phyloP scores from a whole-genome alignment of 2,329 filamentous ascomycete species.

The Nothophoma quercina region DNA sequence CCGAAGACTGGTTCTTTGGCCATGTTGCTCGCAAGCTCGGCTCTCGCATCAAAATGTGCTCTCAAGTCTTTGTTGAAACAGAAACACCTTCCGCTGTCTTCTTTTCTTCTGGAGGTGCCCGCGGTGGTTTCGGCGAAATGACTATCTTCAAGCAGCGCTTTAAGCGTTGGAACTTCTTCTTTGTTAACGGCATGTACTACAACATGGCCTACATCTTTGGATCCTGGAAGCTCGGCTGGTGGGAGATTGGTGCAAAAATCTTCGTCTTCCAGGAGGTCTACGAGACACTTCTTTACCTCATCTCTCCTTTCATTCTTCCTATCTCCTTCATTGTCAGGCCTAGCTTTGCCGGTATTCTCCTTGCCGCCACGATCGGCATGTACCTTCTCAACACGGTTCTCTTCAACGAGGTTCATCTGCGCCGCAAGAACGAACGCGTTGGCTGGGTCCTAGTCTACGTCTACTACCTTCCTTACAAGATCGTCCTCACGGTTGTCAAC shows the following conservation, averaged over 20 bases:
- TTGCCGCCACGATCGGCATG: constrained; percentile 51
- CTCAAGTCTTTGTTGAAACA: constrained; percentile 60
- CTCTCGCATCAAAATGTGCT: constrained; percentile 58
- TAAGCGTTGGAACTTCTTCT: constrained; percentile 62
- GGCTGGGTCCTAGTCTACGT: constrained; percentile 47
- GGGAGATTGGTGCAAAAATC: constrained; percentile 60
- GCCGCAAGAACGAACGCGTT: constrained; percentile 55
- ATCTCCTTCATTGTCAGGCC: constrained; percentile 56
- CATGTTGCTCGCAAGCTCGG: constrained; percentile 56
- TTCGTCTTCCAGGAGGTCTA: constrained; percentile 60
- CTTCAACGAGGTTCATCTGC: constrained; percentile 60
- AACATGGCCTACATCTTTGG: constrained; percentile 57
- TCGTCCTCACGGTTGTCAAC: constrained; percentile 55
- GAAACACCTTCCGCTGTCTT: constrained; percentile 58
- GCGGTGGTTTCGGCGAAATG: constrained; percentile 62
- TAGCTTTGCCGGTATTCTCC: constrained; percentile 50
- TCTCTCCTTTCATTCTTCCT: constrained; percentile 56
- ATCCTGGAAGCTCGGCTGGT: constrained; percentile 58
- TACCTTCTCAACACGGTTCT: constrained; percentile 55
- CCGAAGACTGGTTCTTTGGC: constrained; percentile 63
- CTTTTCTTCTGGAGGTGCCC: constrained; percentile 48
- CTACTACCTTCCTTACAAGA: constrained; percentile 58
- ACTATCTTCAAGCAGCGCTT: constrained; percentile 62
- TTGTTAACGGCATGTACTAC: constrained; percentile 59
- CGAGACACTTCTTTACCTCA: constrained; percentile 56